Conservation (phyloP, 768 basidiomycete genomes). For the Hypsizygus marmoreus region DNA sequence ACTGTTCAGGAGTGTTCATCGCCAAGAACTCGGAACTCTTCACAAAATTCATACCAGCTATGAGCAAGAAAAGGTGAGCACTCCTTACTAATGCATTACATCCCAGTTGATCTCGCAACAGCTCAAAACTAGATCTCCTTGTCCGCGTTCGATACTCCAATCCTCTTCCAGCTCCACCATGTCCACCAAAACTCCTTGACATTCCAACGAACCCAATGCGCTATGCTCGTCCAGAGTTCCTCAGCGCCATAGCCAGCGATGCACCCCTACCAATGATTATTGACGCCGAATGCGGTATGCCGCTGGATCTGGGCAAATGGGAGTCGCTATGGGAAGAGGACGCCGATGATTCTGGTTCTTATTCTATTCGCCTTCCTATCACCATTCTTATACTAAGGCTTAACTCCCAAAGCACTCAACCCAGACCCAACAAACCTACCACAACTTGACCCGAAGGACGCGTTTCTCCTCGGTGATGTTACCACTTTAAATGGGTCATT, state of each 20-base stretch:
- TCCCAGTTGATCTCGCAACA: slow-evolving; percentile 16
- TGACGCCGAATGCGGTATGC: slow-evolving; percentile 97
- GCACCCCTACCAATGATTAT: slow-evolving; percentile 93
- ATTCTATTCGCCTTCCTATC: neutral
- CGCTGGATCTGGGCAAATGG: slow-evolving; percentile 83
- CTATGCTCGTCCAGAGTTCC: slow-evolving; percentile 84
- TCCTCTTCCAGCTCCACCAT: slow-evolving; percentile 93
- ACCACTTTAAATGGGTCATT: slow-evolving; percentile 48
- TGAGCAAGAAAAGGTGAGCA: slow-evolving; percentile 27
- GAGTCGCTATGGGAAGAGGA: slow-evolving; percentile 84
- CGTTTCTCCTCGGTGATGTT: slow-evolving; percentile 72
- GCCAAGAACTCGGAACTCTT: too few relatives aligned
- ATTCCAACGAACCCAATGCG: slow-evolving; percentile 89
- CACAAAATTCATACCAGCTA: slow-evolving; percentile 2
- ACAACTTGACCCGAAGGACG: slow-evolving; percentile 72
- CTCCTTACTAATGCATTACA: slow-evolving; percentile 1
- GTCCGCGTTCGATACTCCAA: slow-evolving; percentile 93
- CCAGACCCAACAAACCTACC: slow-evolving; percentile 63
- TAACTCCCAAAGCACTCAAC: slow-evolving; percentile 45
- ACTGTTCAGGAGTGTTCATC: neutral
- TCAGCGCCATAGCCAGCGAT: slow-evolving; percentile 78
- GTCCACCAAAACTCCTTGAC: slow-evolving; percentile 92
- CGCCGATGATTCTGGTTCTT: slow-evolving; percentile 65
- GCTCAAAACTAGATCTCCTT: slow-evolving; percentile 82
- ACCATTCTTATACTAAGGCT: neutral